Percentiles rank a stretch among this genome's conserved stretches.
Evolutionary conservation across 495 filamentous ascomycete genomes (phyloP).

Genomic region (Aspergillus funiculosus): DNA sequence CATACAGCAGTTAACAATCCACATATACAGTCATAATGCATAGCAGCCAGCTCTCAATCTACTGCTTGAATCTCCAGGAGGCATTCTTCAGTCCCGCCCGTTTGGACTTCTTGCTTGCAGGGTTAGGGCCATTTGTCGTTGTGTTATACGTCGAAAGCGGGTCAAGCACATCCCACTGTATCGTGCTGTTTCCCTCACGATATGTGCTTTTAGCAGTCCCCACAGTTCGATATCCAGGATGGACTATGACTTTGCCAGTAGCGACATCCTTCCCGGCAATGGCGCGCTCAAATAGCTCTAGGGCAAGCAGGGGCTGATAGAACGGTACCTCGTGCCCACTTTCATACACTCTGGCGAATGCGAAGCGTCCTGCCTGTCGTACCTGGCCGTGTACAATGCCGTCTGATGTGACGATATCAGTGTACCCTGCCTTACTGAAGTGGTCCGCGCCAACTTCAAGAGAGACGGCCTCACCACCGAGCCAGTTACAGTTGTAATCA

Average conservation of each 20-base stretch:
- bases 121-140: conserved; percentile 43
- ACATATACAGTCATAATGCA: too few relatives aligned
- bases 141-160: conserved; percentile 51
- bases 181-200: conserved; percentile 52
- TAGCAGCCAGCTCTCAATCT: too few relatives aligned
- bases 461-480: conserved; percentile 50
- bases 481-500: conserved; percentile 60
- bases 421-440: conserved; percentile 47
- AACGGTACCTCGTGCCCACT: conserved; percentile 67
- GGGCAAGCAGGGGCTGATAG: conserved; percentile 58
- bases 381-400: conserved; percentile 57
- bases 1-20: too few relatives aligned
- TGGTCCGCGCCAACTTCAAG: conserved; percentile 40
- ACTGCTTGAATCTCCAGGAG: too few relatives aligned
- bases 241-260: conserved; percentile 43
- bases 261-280: conserved; percentile 55
- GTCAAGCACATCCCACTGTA: conserved; percentile 46
- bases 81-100: neutral
- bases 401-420: conserved; percentile 51
- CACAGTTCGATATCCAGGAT: conserved; percentile 37
- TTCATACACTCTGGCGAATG: conserved; percentile 64
- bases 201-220: conserved; percentile 49
- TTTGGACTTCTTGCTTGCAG: neutral
- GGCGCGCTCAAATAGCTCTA: conserved; percentile 54
- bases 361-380: conserved; percentile 61